Evolutionary conservation across 1,284 basidiomycete species (phyloP).

Genomic region (Spongiforma sp.): DNA sequence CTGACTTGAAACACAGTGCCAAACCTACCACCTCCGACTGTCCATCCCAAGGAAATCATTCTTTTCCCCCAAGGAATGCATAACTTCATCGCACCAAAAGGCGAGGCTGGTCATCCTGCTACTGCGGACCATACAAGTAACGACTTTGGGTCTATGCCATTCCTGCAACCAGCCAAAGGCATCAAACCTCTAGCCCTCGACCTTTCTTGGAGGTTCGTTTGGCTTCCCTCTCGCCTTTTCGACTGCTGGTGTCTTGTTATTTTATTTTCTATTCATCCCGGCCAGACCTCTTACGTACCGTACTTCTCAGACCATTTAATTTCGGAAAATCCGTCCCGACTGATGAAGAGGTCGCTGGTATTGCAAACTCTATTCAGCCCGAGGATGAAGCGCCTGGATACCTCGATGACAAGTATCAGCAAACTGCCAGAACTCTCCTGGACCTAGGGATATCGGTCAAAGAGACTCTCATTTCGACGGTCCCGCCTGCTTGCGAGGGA

Average conservation of each 20-base stretch:
- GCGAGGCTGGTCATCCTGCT: conserved; percentile 7
- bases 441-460: conserved; percentile 15
- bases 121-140: conserved; percentile 1
- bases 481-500: conserved; percentile 25
- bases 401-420: conserved; percentile 18
- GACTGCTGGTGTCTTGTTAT: not conserved
- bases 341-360: conserved; percentile 48
- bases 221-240: conserved; percentile 1
- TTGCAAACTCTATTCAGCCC: conserved; percentile 38
- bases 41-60: conserved; percentile 39
- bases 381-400: conserved; percentile 23
- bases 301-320: conserved; percentile 44
- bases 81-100: conserved; percentile 35
- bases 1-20: conserved; percentile 51
- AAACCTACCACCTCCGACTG: conserved; percentile 53
- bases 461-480: conserved; percentile 7
- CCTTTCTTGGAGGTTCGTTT: conserved; percentile 69
- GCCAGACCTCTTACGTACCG: conserved; percentile 6
- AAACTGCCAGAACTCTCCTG: conserved; percentile 15
- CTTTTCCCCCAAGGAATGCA: conserved; percentile 42
- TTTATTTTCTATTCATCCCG: not conserved
- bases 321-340: conserved; percentile 52
- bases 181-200: conserved; percentile 61
- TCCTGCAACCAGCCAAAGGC: conserved; percentile 62
- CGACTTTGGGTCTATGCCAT: conserved; percentile 26